Evolutionary conservation across 306 rosid species (phyloP).

Genomic region (Hippophae gyantsensis): DNA sequence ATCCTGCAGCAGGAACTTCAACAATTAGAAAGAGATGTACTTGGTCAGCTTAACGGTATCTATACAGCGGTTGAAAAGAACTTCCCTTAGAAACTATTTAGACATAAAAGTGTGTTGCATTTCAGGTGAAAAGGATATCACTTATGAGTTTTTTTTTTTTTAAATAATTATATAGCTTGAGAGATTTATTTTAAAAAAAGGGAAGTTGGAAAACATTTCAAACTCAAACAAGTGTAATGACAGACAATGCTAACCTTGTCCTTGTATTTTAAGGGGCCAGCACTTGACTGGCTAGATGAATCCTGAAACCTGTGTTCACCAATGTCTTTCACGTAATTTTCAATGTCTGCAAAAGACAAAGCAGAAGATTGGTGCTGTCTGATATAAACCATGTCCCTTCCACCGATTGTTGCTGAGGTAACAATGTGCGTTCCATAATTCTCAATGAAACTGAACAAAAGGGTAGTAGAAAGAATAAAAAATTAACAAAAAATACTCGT

Average conservation of each 20-base stretch:
- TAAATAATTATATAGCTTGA: no score
- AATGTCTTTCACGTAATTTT: slow-evolving; percentile 69
- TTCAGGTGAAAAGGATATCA: slow-evolving; percentile 5
- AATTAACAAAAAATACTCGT: slow-evolving; percentile 13
- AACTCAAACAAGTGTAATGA: background rate
- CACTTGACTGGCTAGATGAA: slow-evolving; percentile 32
- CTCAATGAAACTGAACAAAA: slow-evolving; percentile 80
- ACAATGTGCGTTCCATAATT: slow-evolving; percentile 90
- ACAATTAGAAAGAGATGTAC: background rate
- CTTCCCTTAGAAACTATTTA: background rate
- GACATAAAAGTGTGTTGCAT: background rate
- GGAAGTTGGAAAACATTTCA: background rate
- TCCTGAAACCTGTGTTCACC: slow-evolving; percentile 74
- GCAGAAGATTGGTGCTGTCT: slow-evolving; percentile 90
- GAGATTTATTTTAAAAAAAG: background rate
- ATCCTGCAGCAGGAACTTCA: slow-evolving; percentile 51
- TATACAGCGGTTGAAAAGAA: background rate
- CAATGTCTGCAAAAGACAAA: slow-evolving; percentile 61
- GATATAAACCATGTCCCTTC: slow-evolving; percentile 83
- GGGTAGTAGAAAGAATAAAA: slow-evolving; percentile 2
- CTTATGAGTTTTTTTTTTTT: no score
- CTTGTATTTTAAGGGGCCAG: slow-evolving; percentile 79
- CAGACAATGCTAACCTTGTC: slow-evolving; percentile 62
- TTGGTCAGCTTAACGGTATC: slow-evolving; percentile 13
- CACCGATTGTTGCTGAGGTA: slow-evolving; percentile 91